Evolutionary conservation across 2,329 filamentous ascomycete genomes (phyloP).

Genomic region (Trichoderma guizhouense): DNA sequence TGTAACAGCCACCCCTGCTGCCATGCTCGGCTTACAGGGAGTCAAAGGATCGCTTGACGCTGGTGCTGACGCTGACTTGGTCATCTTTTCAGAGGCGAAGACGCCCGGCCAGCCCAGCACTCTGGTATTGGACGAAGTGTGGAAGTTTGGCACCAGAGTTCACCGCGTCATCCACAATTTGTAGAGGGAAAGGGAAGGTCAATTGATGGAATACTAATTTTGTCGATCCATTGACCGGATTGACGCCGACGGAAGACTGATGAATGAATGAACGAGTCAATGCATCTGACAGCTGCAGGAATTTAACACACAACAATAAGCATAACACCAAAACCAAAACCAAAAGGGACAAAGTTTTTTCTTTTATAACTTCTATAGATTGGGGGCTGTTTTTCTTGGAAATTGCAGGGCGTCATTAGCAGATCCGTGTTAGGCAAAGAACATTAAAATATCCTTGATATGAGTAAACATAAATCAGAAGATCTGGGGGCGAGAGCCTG

Average conservation of each 20-base stretch:
- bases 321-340: not conserved
- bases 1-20: slow-evolving; percentile 73
- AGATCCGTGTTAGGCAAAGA: not conserved
- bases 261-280: not conserved
- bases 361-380: slow-evolving; percentile 3
- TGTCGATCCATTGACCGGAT: not conserved
- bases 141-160: slow-evolving; percentile 69
- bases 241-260: not conserved
- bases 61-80: slow-evolving; percentile 66
- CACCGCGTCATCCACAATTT: slow-evolving; percentile 16
- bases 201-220: not conserved
- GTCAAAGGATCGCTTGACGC: slow-evolving; percentile 63
- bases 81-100: slow-evolving; percentile 62
- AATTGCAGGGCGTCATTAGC: slow-evolving; percentile 8
- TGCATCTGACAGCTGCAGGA: slow-evolving; percentile 7
- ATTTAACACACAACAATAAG: not conserved
- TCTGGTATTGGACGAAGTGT: slow-evolving; percentile 69
- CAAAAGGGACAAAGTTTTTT: not conserved
- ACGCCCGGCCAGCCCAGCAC: slow-evolving; percentile 43
- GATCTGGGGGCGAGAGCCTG: not conserved
- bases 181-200: not conserved
- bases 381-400: not conserved
- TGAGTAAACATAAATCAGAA: not conserved
- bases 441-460: not conserved
- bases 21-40: slow-evolving; percentile 66